Percentiles rank a stretch among this genome's conserved stretches.
Evolutionary conservation across 306 rosid species (phyloP).

Genomic region (Comarum palustre): DNA sequence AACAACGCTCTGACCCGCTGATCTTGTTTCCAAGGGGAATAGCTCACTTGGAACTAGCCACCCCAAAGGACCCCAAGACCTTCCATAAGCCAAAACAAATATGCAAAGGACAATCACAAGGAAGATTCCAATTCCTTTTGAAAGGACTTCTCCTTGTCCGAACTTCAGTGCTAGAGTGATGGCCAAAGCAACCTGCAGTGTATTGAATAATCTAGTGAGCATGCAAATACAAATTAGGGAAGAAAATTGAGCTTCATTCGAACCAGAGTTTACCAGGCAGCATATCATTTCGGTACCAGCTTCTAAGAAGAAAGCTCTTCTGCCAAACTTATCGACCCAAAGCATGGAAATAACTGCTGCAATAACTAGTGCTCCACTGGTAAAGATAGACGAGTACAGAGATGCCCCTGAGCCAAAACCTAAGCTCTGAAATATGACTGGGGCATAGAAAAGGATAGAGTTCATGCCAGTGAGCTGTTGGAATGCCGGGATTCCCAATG

Average conservation of each 20-base stretch:
- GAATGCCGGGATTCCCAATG: conserved; percentile 89
- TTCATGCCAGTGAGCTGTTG: conserved; percentile 95
- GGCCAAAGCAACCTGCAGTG: conserved; percentile 58
- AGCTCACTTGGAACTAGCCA: conserved; percentile 98
- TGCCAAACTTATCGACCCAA: conserved; percentile 77
- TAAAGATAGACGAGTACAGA: conserved; percentile 68
- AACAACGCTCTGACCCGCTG: conserved; percentile 93
- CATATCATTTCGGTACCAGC: conserved; percentile 92
- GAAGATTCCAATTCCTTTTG: conserved; percentile 56
- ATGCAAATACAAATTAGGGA: neutral
- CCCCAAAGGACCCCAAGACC: conserved; percentile 97
- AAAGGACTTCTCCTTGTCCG: conserved; percentile 67
- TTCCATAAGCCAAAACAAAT: conserved; percentile 93
- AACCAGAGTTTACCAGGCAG: conserved; percentile 58
- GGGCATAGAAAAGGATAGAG: conserved; percentile 96
- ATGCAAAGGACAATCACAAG: conserved; percentile 70
- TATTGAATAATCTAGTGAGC: neutral
- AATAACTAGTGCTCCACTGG: conserved; percentile 74
- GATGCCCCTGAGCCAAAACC: conserved; percentile 88
- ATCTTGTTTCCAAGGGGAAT: conserved; percentile 86
- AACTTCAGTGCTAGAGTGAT: conserved; percentile 62
- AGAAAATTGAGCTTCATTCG: neutral
- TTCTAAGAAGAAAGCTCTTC: conserved; percentile 88
- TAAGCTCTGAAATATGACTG: conserved; percentile 89
- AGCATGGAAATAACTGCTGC: conserved; percentile 83